Base-by-base conservation (phyloP, 495 filamentous ascomycete genomes). In the Trichoderma erinaceum region DNA sequence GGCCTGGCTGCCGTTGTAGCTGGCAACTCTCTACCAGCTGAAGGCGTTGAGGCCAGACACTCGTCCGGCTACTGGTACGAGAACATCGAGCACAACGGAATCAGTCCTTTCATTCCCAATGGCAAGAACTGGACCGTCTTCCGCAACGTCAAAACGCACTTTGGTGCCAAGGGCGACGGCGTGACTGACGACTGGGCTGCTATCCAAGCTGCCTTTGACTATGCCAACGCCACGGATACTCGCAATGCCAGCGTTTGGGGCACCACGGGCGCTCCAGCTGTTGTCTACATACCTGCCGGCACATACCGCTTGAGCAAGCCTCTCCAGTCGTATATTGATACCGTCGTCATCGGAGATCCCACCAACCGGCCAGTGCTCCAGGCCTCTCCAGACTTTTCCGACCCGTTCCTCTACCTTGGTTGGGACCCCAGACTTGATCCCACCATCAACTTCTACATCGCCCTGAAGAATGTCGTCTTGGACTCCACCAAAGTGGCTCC, bases 141-240 rank as follows among this genome's bases (percentile, higher is more conserved):
- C 69, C 79, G 86, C 18, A 86, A 88, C 73, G 88, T 93, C 75
- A 92, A 91, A 76, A 78, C 82, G 41, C 80, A 83, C 16, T 76
- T 69, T 44, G 94, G 93, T 52, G 92, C 91, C 71, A 89, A 87
- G 76, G 94, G 94, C 72, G 92, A 91, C 75, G 89, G 89, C 41
- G 70, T 75, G 23, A 85, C 87, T 23, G 89, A 92, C 70, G 89
- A 91, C 70, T 89, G 88, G 12, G 81, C 79, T 0, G 85, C 82
- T 18, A 84, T 99, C 72, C 92, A 99, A 44, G 70, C 61, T 15
- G 74, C 71, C 18, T 72, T 75, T 65, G 68, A 72, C 32, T 68
- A 38, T 48, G 72, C 67, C 52, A 68, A 70, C 61, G 72, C 71
- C 70, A 70, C 63, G n/a, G 66, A 63, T 27, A 38, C 41, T n/a